Evolutionary conservation across 2,329 filamentous ascomycete genomes (phyloP).

Genomic region (Diaporthe destruens): DNA sequence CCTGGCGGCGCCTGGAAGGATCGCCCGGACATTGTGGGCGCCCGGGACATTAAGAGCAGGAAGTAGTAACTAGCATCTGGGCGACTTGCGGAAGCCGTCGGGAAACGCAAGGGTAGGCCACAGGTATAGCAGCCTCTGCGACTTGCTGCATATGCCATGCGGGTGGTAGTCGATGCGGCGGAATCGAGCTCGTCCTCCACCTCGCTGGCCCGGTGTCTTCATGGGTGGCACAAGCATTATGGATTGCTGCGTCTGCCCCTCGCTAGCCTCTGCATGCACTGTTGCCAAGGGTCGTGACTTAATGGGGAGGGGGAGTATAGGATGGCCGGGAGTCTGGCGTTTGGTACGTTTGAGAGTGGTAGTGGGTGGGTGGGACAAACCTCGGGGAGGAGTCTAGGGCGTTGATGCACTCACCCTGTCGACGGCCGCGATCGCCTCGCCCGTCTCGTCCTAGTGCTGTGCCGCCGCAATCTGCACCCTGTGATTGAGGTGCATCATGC

Average conservation of each 20-base stretch:
- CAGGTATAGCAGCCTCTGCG: constrained; percentile 34
- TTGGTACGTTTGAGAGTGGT: constrained; percentile 32
- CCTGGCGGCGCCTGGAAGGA: constrained; percentile 19
- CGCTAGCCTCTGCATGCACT: neutral
- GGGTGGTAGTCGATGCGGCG: constrained; percentile 19
- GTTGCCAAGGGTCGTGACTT: constrained; percentile 9
- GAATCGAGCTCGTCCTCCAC: neutral
- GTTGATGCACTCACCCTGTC: constrained; percentile 36
- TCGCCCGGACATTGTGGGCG: constrained; percentile 2
- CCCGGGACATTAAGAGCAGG: neutral
- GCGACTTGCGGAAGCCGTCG: constrained; percentile 15
- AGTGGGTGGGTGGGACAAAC: constrained; percentile 33
- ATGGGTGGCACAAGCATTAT: neutral
- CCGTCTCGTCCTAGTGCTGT: constrained; percentile 30
- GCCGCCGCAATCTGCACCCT: constrained; percentile 31
- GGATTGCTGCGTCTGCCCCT: neutral
- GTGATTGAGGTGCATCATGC: constrained; percentile 40
- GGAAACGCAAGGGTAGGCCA: constrained; percentile 31
- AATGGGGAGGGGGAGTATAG: neutral
- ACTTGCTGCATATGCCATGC: constrained; percentile 38
- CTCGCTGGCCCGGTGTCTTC: neutral
- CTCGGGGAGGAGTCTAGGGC: constrained; percentile 32
- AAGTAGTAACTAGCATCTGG: neutral
- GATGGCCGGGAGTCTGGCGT: constrained; percentile 30
- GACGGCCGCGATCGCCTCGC: constrained; percentile 33